Base-by-base conservation (phyloP, 352 stramenopile species). In the Phytophthora megakarya region DNA sequence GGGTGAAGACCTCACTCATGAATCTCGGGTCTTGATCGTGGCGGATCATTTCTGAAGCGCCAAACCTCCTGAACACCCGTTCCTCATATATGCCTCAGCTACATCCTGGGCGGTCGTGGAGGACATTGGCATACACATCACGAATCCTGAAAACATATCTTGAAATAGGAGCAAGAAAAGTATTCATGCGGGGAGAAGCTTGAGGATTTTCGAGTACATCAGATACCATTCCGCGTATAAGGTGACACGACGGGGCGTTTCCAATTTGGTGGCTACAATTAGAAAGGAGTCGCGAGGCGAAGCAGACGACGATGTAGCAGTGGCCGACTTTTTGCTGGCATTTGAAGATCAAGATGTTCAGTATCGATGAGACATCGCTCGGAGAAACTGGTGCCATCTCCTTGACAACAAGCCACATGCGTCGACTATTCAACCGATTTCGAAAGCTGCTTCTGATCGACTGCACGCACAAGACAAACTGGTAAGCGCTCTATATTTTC, bases 131-230 rank as follows among this genome's bases (percentile, higher is more conserved):
- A 10, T 32, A 32, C 26, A 32, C 26, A 32, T 32, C 26, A 32
- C 26, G 26, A 10, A 32, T 9, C 26, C 26, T 32, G 26, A 32
- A 32, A 32, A 32, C 26, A 32, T 32, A 9, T 32, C 26, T 32
- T 32, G 26, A 9, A 32, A 32, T 5, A 32, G 26, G 5, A 32
- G 9, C 5, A 32, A 9, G 26, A 32, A 32, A n/a, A n/a, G n/a
- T n/a, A n/a, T n/a, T n/a, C n/a, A n/a, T n/a, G 47, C 1, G 47
- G 47, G 13, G 16, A 44, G 12, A 2, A 19, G 21, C 15, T 44
- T 44, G 19, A 5, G 32, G 2, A 55, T 55, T 21, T 55, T 45
- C 32, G 32, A 55, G 13, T 55, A 55, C 32, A 55, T 55, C 6
- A 18, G 47, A 1, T 19, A 45, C 23, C 47, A 55, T 9, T 44